Conservation (phyloP, 495 filamentous ascomycete species). For the Glutinoglossum americanum region DNA sequence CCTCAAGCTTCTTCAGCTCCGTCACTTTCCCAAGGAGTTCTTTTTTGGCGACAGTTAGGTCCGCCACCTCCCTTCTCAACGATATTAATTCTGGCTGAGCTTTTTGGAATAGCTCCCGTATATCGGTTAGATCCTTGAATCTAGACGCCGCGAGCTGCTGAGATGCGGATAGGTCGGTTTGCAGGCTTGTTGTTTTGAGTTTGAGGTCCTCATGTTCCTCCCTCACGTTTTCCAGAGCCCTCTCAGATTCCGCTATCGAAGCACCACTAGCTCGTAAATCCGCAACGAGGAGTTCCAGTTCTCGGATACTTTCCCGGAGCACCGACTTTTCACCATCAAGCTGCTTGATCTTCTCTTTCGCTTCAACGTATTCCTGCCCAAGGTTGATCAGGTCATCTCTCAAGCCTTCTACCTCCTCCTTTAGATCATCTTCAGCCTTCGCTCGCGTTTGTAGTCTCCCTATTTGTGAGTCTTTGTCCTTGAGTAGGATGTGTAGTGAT, state of each 20-base stretch:
- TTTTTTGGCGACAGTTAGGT: constrained; percentile 47
- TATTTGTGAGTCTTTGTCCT: constrained; percentile 51
- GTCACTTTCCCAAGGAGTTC: constrained; percentile 43
- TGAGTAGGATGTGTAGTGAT: constrained; percentile 35
- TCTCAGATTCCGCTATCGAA: constrained; percentile 27
- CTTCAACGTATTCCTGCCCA: constrained; percentile 62
- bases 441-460: constrained; percentile 40
- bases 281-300: constrained; percentile 34
- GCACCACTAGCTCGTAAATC: constrained; percentile 32
- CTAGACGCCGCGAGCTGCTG: constrained; percentile 66
- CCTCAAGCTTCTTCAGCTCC: constrained; percentile 54
- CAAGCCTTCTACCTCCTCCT: constrained; percentile 70
- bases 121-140: constrained; percentile 70
- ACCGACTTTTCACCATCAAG: constrained; percentile 35
- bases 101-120: constrained; percentile 59
- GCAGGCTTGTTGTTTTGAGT: constrained; percentile 39
- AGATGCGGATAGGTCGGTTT: constrained; percentile 69
- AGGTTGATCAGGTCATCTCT: constrained; percentile 54
- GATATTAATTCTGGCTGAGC: constrained; percentile 64
- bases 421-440: constrained; percentile 55
- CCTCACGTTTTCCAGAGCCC: constrained; percentile 34
- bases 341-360: constrained; percentile 56
- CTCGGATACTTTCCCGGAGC: constrained; percentile 38
- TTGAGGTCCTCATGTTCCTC: constrained; percentile 58
- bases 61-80: constrained; percentile 51